Conservation (phyloP, 352 stramenopile species). For the Phytophthora macrochlamydospora region DNA sequence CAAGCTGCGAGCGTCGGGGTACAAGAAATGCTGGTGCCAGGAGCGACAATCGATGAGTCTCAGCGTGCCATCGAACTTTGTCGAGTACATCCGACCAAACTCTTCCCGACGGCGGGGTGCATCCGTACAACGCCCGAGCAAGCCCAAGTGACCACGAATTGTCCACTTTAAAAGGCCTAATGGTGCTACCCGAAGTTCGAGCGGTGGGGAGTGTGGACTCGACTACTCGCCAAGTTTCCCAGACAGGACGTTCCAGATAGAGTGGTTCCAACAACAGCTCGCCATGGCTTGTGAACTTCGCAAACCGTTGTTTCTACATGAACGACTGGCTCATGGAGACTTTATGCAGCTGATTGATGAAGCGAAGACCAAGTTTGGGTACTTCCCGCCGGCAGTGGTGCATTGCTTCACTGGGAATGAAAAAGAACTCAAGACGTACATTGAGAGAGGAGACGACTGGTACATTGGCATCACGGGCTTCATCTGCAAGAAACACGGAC, state of each 20-base stretch:
- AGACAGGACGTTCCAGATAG: slow-evolving; percentile 44
- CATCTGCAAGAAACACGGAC: slow-evolving; percentile 84
- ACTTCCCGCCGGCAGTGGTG: slow-evolving; percentile 71
- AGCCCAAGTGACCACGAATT: slow-evolving; percentile 45
- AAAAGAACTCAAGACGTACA: slow-evolving; percentile 76
- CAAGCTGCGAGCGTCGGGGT: slow-evolving; percentile 48
- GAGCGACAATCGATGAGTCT: slow-evolving; percentile 73
- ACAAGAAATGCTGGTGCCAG: slow-evolving; percentile 77
- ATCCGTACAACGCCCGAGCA: slow-evolving; percentile 74
- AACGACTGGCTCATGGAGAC: slow-evolving; percentile 77
- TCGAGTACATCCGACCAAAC: slow-evolving; percentile 44
- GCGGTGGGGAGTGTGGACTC: slow-evolving; percentile 79
- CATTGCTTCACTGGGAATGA: slow-evolving; percentile 92
- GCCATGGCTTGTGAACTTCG: slow-evolving; percentile 61
- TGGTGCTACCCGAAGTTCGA: slow-evolving; percentile 40
- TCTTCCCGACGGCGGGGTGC: slow-evolving; percentile 78
- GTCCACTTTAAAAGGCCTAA: slow-evolving; percentile 32
- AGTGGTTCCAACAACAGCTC: slow-evolving; percentile 73
- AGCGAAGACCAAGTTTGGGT: slow-evolving; percentile 40
- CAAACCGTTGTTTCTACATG: slow-evolving; percentile 87
- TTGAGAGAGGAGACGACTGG: slow-evolving; percentile 68
- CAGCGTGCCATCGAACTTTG: slow-evolving; percentile 61
- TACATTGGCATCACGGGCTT: slow-evolving; percentile 92
- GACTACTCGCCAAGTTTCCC: slow-evolving; percentile 80
- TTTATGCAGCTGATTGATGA: slow-evolving; percentile 75